Percentiles rank a stretch among this genome's conserved stretches.
phyloP scores from a whole-genome alignment of 2,329 filamentous ascomycete genomes.

The Microthyrium microscopicum region DNA sequence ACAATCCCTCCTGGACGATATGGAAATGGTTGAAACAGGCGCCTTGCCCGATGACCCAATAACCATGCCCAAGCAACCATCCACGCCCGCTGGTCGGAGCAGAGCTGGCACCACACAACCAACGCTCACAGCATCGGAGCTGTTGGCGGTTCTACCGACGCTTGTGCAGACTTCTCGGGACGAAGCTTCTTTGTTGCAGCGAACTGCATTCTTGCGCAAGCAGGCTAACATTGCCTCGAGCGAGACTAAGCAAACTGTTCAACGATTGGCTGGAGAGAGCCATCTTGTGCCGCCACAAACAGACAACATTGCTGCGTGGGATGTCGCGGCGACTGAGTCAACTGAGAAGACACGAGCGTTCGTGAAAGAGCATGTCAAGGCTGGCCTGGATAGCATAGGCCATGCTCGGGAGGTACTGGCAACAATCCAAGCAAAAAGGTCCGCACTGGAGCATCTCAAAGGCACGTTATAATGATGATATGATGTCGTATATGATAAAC shows the following conservation, averaged over 20 bases:
- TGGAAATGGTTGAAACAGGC: constrained; percentile 1
- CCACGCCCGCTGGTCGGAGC: neutral
- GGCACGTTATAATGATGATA: constrained; percentile 2
- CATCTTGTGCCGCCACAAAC: constrained; percentile 19
- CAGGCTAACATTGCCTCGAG: constrained; percentile 17
- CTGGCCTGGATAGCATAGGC: constrained; percentile 5
- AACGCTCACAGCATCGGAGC: constrained; percentile 10
- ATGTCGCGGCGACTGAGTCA: constrained; percentile 7
- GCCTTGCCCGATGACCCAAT: neutral
- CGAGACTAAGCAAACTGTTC: constrained; percentile 15
- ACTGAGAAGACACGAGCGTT: constrained; percentile 4
- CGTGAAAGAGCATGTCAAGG: constrained; percentile 5
- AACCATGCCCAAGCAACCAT: neutral
- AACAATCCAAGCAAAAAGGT: neutral
- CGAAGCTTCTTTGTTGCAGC: constrained; percentile 18
- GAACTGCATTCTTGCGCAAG: constrained; percentile 18
- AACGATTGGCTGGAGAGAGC: constrained; percentile 21
- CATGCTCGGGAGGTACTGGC: constrained; percentile 4
- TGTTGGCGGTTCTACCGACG: constrained; percentile 17
- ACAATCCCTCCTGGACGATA: constrained; percentile 1
- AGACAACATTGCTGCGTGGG: constrained; percentile 8
- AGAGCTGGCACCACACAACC: neutral
- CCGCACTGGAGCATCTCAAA: constrained; percentile 1
- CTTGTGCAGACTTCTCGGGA: constrained; percentile 14
- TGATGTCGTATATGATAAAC: too few relatives aligned